Base-by-base conservation (phyloP, 495 filamentous ascomycete species). In the Hypoxylon lienhwacheense region DNA sequence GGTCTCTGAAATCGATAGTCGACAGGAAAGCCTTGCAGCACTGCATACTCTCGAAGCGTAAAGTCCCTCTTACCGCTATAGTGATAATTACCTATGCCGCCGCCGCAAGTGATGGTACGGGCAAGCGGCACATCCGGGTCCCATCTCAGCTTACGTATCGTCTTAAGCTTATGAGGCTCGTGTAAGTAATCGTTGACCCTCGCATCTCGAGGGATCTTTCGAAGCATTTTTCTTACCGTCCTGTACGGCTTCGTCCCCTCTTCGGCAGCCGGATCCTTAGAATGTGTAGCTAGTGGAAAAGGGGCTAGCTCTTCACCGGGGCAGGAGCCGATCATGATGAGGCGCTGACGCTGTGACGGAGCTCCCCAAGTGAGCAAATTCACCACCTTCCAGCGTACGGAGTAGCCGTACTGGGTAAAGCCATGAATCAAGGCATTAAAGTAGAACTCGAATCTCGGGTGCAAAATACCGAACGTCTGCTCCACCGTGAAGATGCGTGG, bases 401-500 rank as follows among this genome's bases (percentile, higher is more conserved):
- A 90, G 61, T 88, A 97, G 15, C 84, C 83, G 10, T 77, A 64
- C 1, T 76, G 68, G 2, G 85, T 80, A 36, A 96, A 85, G 19
- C 84, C 79, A 29, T 76, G 63, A 1, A 96, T 70, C 2, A 96
- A 61, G 0, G 75, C 70, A 19, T 80, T 73, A 48, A 93, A 87
- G 41, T 75, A 79, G 0, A 66, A 73, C 0, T 70, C 47, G 20
- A 79, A 75, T 2, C 80, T 66, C 1, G 75, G 60, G 21, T 81
- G 69, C 2, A 77, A 53, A 5, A 82, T 72, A 0, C 90, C 91
- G 35, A 79, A 83, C 0, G 92, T 95, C 53, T 97, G 88, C 55
- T 98, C 93, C 7, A 97, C 70, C 0, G 90, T 98, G 1, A 88
- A 81, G 0, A 95, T 51, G 0, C 90, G 76, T 0, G 92, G 90